phyloP scores from a whole-genome alignment of 1,284 basidiomycete genomes.

The Ganoderma leucocontextum region DNA sequence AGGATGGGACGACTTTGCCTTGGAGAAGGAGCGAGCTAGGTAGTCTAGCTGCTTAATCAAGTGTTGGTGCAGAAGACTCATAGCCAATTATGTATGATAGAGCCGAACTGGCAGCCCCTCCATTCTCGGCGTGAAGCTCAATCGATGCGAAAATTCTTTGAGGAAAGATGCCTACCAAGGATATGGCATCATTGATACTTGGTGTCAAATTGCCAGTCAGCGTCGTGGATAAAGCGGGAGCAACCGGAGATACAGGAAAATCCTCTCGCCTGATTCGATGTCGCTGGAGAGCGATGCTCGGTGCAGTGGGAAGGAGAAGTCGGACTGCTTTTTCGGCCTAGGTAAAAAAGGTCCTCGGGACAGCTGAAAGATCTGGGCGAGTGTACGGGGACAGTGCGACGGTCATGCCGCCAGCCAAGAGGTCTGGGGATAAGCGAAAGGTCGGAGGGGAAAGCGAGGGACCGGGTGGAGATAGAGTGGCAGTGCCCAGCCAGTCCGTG shows the following conservation, averaged over 20 bases:
- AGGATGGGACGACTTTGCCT: background rate
- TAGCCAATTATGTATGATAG: background rate
- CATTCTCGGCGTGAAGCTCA: background rate
- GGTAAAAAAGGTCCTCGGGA: background rate
- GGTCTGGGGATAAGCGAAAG: slow-evolving; percentile 1
- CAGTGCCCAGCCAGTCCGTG: slow-evolving; percentile 26
- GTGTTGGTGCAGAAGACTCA: background rate
- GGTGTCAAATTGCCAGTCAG: background rate
- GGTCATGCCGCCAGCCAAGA: slow-evolving; percentile 1
- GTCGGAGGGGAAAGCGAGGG: background rate
- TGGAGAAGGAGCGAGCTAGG: background rate
- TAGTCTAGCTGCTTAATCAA: background rate
- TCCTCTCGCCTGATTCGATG: background rate
- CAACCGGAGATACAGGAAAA: slow-evolving; percentile 8
- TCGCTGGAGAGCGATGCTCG: background rate
- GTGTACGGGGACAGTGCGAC: background rate
- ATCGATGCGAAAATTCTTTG: background rate
- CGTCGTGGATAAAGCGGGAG: slow-evolving; percentile 16
- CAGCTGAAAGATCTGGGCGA: background rate
- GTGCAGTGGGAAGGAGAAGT: background rate
- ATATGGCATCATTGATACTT: slow-evolving; percentile 4
- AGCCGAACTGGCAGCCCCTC: background rate
- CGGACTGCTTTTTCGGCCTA: background rate
- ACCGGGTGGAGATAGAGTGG: slow-evolving; percentile 36
- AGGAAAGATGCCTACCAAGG: slow-evolving; percentile 10